Conservation (phyloP, 495 filamentous ascomycete species). For the Penicillium chermesinum region DNA sequence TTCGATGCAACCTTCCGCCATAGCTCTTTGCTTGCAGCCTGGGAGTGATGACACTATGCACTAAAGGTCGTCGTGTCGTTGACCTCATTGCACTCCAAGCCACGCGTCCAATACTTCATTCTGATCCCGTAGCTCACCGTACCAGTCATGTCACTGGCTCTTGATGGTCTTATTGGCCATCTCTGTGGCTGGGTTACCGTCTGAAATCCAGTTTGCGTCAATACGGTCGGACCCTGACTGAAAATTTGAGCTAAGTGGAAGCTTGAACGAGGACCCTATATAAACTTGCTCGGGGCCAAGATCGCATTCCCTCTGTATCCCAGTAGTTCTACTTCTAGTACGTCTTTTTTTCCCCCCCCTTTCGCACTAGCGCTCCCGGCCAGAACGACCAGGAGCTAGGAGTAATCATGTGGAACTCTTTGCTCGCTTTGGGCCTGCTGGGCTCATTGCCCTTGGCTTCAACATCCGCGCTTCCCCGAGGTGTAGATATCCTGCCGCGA, state of each 20-base stretch:
- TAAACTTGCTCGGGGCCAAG: too few species aligned
- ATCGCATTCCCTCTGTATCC: too few species aligned
- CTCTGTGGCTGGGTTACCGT: too few species aligned
- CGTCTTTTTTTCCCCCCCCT: too few species aligned
- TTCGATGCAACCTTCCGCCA: background rate
- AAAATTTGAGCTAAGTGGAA: too few species aligned
- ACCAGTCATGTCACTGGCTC: too few species aligned
- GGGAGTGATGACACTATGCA: background rate
- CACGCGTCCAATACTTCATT: background rate
- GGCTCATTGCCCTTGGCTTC: constrained; percentile 12
- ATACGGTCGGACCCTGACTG: too few species aligned
- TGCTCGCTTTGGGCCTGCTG: constrained; percentile 13
- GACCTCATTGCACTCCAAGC: background rate
- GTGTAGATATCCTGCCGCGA: background rate
- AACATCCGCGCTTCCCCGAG: constrained; percentile 6
- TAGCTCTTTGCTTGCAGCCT: background rate
- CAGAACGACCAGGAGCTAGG: background rate
- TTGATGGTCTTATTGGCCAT: too few species aligned
- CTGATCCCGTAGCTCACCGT: background rate
- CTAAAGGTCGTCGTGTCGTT: background rate
- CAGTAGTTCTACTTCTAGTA: too few species aligned
- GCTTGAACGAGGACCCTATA: too few species aligned
- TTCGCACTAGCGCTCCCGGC: too few species aligned
- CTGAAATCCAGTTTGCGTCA: background rate
- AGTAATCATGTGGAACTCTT: constrained; percentile 5